Evolutionary conservation across 2,329 filamentous ascomycete species (phyloP), one percentile per base, ranked within the genome.

Genomic region (Mycosphaerella sp.): DNA sequence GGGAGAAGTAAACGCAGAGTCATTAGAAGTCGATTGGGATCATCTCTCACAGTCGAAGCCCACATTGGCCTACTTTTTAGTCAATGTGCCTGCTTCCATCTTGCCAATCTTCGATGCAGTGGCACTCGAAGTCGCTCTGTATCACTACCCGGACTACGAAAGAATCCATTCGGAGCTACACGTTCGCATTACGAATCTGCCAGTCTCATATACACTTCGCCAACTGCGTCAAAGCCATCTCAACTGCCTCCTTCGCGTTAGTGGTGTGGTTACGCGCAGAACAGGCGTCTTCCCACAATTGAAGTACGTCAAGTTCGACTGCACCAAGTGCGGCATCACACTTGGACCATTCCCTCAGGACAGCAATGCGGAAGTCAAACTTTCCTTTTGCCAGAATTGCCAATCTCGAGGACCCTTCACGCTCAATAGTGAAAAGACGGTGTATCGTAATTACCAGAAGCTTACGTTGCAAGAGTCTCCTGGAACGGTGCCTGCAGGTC

Each of bases 391-490:
- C 68, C 91, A 96, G 67, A 93, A 87, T 68, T 98, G 93, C 72
- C 91, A 97, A 72, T 94, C 89, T 35, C 84, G 89, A 36, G 93
- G 93, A 0, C 94, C 93, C 0, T 98, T 98, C 66, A 95, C 85
- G 0, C 76, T 98, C 59, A 97, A 97, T 73, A 93, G 89, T 3
- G 93, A 97, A 68, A 94, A 95, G 76, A 98, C 93, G 0, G 87
- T 98, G 13, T 98, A 98, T 73, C 86, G 93, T 57, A 98, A 98
- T 71, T 98, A 96, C 72, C 93, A 98, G 70, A 98, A 96, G 68
- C 77, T 98, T 62, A 98, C 93, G 0, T 79, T 98, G 10, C 93
- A 98, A 66, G 93, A 98, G 70, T 95, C 94, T 0, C 93, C 93
- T 3, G 94, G 93, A 49, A 97, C 93, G 6, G 93, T 98, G 2